Conservation (phyloP, 2,329 filamentous ascomycete genomes). For the Aspergillus neotritici region DNA sequence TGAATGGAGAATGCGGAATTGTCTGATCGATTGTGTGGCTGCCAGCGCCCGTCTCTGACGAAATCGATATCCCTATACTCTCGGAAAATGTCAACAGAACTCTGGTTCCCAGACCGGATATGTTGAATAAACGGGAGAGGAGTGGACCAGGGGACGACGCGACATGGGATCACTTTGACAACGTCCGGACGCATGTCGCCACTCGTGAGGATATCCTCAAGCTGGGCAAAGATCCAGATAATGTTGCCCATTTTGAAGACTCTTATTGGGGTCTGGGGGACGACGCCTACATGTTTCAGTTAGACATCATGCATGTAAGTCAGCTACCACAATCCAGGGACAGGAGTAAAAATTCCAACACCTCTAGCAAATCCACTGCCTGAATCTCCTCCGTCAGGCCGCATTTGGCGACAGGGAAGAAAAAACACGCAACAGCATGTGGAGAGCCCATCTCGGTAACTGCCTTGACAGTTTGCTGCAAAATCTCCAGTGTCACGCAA, state of each 20-base stretch:
- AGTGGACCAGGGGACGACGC: slow-evolving; percentile 52
- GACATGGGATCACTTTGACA: not conserved
- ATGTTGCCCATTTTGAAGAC: not conserved
- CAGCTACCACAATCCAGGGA: too few species aligned
- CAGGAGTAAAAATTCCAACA: not conserved
- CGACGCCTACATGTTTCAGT: not conserved
- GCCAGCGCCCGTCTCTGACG: too few species aligned
- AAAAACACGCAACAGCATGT: not conserved
- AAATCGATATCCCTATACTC: too few species aligned
- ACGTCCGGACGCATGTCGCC: not conserved
- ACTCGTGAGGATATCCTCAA: not conserved
- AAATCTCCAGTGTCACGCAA: slow-evolving; percentile 4
- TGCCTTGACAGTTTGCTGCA: slow-evolving; percentile 3
- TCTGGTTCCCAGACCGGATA: too few species aligned
- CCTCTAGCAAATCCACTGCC: slow-evolving; percentile 3
- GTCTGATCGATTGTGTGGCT: too few species aligned
- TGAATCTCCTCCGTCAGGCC: not conserved
- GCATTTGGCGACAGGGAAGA: not conserved
- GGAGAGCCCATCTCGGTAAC: slow-evolving; percentile 2
- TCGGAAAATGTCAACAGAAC: too few species aligned
- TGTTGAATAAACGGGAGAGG: slow-evolving; percentile 37
- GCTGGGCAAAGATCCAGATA: slow-evolving; percentile 1
- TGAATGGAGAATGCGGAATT: too few species aligned
- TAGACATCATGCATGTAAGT: slow-evolving; percentile 1
- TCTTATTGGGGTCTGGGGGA: not conserved